These are phyloP conservation scores for Skeletonema potamos DNA, from an alignment of 108 stramenopile species.

Conservation along the genomic window DNA sequence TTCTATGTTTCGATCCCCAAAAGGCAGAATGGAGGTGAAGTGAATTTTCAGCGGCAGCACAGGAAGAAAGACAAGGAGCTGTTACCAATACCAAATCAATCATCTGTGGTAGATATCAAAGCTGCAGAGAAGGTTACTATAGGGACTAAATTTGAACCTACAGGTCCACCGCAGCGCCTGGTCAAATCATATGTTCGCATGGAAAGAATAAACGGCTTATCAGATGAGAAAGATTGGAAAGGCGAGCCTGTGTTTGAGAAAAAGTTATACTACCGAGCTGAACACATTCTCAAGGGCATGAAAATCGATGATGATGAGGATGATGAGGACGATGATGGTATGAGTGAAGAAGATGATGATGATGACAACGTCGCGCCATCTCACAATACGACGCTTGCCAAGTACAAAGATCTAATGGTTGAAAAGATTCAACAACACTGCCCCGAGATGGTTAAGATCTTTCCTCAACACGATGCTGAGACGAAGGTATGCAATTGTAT, in stretches of 20 bases:
- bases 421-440: constrained; percentile 4
- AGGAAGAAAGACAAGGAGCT: constrained; percentile 6
- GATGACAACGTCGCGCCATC: background rate
- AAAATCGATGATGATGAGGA: constrained; percentile 7
- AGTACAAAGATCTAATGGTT: constrained; percentile 29
- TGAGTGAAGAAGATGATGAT: constrained; percentile 14
- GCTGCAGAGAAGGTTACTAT: constrained; percentile 32
- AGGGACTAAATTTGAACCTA: constrained; percentile 16
- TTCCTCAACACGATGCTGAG: constrained; percentile 8
- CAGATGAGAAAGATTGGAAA: constrained; percentile 28
- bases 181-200: constrained; percentile 21
- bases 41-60: constrained; percentile 4
- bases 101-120: constrained; percentile 29
- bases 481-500: constrained; percentile 1
- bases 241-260: constrained; percentile 37
- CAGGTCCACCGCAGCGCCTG: constrained; percentile 10
- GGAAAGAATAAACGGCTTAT: constrained; percentile 30
- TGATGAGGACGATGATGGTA: constrained; percentile 9
- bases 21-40: constrained; percentile 9
- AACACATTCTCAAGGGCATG: constrained; percentile 8
- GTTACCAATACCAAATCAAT: constrained; percentile 24
- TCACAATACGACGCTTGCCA: constrained; percentile 7
- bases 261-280: constrained; percentile 34
- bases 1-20: constrained; percentile 37
- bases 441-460: background rate